Evolutionary conservation across 2,329 filamentous ascomycete genomes (phyloP), one percentile per base, ranked within the genome.

Genomic region (Trichophyton simii): DNA sequence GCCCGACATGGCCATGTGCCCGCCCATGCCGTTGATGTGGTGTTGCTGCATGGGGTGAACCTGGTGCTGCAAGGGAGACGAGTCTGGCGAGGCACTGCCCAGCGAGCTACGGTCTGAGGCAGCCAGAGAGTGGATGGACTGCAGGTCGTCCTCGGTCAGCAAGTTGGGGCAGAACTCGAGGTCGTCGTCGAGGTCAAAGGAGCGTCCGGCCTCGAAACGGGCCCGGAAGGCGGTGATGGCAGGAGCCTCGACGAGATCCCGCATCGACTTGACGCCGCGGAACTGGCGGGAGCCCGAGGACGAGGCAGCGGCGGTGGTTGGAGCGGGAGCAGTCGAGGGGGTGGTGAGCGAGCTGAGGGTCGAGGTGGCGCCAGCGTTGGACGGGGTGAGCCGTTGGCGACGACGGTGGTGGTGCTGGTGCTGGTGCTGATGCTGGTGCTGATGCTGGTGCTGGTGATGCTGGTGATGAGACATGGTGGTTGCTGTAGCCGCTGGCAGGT

Each of bases 161-260:
- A 97, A 83, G 73, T 87, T 86, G 65, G 92, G 92, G 77, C 91
- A 96, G 76, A 97, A 97, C 75, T 96, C 87, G 77, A 96, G 82
- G 73, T 97, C 92, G 73, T 97, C 92, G 71, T 96, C 92, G 65
- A 97, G 82, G 68, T 97, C 92, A 71, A 97, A 97, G 8, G 91
- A 96, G 63, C 91, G 85, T 63, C 89, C 90, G 66, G 90, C 88
- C 78, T 97, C 91, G 68, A 95, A 95, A 71, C 91, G 87, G 67
- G 84, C 84, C 68, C 92, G 88, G 79, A 95, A 96, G 65, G 86
- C 84, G 64, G 83, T 82, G 63, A 95, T 80, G 58, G 86, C 83
- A 20, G 85, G 84, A n/a, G 87, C 82, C 75, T 95, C 91, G 68
- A 85, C 85, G 65, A 90, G 78, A 74, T 96, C 91, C 76, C 95